phyloP scores from a whole-genome alignment of 2,329 filamentous ascomycete species.

The Ustulina deusta region DNA sequence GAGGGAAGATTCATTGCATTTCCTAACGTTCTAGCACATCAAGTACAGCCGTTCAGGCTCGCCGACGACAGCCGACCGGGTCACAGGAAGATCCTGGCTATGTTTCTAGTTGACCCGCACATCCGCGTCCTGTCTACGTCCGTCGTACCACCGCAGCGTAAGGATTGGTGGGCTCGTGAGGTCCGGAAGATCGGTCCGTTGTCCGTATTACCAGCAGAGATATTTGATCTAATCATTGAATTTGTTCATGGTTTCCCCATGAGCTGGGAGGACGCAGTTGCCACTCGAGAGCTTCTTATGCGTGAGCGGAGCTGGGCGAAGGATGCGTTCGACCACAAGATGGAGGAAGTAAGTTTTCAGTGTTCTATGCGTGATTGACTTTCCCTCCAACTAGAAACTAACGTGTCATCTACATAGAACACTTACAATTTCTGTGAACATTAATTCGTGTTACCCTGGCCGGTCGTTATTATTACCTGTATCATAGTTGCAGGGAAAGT shows the following conservation, averaged over 20 bases:
- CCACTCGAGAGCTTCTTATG: conserved; percentile 43
- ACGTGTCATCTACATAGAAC: background rate
- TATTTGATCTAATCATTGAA: conserved; percentile 45
- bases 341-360: conserved; percentile 22
- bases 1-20: conserved; percentile 66
- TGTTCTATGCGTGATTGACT: background rate
- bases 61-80: conserved; percentile 63
- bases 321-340: conserved; percentile 3
- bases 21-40: conserved; percentile 66
- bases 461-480: background rate
- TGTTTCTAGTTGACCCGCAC: conserved; percentile 70
- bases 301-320: conserved; percentile 36
- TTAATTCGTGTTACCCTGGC: background rate
- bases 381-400: background rate
- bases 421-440: conserved; percentile 27
- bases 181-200: conserved; percentile 38
- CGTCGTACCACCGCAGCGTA: conserved; percentile 56
- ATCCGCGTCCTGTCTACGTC: conserved; percentile 60
- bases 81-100: conserved; percentile 66
- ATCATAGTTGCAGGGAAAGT: too few species aligned
- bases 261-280: conserved; percentile 44
- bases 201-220: conserved; percentile 53
- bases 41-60: conserved; percentile 63
- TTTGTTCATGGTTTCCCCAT: conserved; percentile 45
- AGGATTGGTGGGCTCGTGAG: conserved; percentile 52